Conservation (phyloP, 768 basidiomycete species). For the Neoboletus magnificus region DNA sequence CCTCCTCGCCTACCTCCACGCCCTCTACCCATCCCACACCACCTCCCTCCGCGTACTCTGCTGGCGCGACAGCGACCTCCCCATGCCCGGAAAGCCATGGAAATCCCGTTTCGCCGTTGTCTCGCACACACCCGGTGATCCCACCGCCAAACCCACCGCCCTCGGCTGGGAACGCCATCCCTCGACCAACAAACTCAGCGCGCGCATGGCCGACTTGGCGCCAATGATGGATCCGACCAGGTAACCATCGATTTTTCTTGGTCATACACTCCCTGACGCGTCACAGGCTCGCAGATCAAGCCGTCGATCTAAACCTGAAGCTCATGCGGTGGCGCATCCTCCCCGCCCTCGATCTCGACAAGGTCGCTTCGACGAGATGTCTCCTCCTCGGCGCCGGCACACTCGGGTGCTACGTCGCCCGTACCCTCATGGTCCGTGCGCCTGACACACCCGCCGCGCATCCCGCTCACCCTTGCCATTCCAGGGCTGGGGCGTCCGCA, state of each 20-base stretch:
- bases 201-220: slow-evolving; percentile 84
- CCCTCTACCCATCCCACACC: slow-evolving; percentile 50
- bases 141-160: slow-evolving; percentile 48
- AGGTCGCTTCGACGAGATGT: slow-evolving; percentile 74
- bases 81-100: slow-evolving; percentile 42
- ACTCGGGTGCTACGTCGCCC: slow-evolving; percentile 92
- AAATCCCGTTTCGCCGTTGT: slow-evolving; percentile 64
- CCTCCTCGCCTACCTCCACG: slow-evolving; percentile 76
- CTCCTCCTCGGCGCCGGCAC: slow-evolving; percentile 94
- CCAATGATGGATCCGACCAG: slow-evolving; percentile 94
- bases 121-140: slow-evolving; percentile 14
- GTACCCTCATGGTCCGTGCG: slow-evolving; percentile 70
- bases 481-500: slow-evolving; percentile 94
- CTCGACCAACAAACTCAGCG: slow-evolving; percentile 76
- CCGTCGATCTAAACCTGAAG: slow-evolving; percentile 96
- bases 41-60: slow-evolving; percentile 62
- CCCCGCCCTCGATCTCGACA: slow-evolving; percentile 84
- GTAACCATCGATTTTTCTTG: slow-evolving; percentile 33
- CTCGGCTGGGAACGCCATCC: slow-evolving; percentile 96
- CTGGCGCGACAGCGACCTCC: slow-evolving; percentile 66
- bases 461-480: neutral
- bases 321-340: slow-evolving; percentile 98
- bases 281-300: slow-evolving; percentile 84
- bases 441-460: rapidly evolving
- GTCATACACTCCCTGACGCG: neutral